Conservation (phyloP, 495 filamentous ascomycete species). For the Parmelia sp. region DNA sequence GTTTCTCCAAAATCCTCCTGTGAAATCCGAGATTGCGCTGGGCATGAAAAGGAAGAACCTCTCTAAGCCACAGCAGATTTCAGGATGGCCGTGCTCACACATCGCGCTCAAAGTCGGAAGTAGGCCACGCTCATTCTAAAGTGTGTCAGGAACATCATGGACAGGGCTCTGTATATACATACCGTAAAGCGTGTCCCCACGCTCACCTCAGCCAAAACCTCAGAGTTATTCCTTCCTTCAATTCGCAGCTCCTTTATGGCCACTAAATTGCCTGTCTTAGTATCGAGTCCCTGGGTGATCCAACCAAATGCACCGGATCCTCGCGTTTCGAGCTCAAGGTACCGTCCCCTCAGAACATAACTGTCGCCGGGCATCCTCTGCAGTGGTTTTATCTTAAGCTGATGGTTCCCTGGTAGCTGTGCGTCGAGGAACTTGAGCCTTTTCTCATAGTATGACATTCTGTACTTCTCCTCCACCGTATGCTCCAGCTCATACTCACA, state of each 20-base stretch:
- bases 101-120: conserved; percentile 6
- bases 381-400: conserved; percentile 1
- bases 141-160: conserved; percentile 7
- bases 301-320: conserved; percentile 10
- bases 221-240: background rate
- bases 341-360: conserved; percentile 8
- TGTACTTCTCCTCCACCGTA: conserved; percentile 7
- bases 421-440: background rate
- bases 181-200: conserved; percentile 5
- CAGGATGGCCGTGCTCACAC: conserved; percentile 6
- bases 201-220: conserved; percentile 6
- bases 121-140: conserved; percentile 3
- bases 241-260: conserved; percentile 11
- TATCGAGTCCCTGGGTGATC: conserved; percentile 12
- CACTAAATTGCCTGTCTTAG: conserved; percentile 5
- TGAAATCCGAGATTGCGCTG: conserved; percentile 7
- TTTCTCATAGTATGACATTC: conserved; percentile 4
- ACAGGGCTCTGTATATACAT: conserved; percentile 4
- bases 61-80: conserved; percentile 4
- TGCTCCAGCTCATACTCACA: conserved; percentile 8
- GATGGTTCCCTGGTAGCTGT: conserved; percentile 1
- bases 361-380: conserved; percentile 12
- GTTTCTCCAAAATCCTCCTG: background rate
- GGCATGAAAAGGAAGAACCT: conserved; percentile 7
- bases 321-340: conserved; percentile 9